Conservation (phyloP, 2,329 filamentous ascomycete species). For the Penicillium sp. region DNA sequence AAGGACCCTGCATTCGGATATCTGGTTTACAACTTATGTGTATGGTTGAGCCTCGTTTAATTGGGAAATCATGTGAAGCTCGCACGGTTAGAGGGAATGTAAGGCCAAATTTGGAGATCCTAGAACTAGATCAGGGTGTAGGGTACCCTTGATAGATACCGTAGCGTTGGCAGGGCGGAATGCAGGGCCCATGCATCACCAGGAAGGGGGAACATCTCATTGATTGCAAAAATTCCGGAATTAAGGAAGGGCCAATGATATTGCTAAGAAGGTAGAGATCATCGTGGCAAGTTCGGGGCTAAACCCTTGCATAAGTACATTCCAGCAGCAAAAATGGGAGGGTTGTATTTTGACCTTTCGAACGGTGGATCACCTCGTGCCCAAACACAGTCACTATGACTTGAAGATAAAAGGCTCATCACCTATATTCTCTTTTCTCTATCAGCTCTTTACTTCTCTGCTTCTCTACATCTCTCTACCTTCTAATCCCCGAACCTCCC, state of each 20-base stretch:
- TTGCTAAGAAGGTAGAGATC: neutral
- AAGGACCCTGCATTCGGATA: neutral
- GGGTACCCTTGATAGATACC: slow-evolving; percentile 15
- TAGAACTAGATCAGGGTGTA: neutral
- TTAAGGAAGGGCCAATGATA: slow-evolving; percentile 10
- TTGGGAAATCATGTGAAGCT: neutral
- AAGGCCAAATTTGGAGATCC: neutral
- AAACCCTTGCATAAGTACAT: slow-evolving; percentile 20
- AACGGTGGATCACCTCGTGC: neutral
- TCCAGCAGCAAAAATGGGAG: slow-evolving; percentile 15
- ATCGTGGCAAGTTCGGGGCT: neutral
- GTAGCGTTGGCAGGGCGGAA: slow-evolving; percentile 12
- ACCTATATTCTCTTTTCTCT: neutral
- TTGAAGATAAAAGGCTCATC: slow-evolving; percentile 22
- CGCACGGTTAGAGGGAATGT: neutral
- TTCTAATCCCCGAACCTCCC: slow-evolving; percentile 6
- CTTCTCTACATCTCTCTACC: slow-evolving; percentile 5
- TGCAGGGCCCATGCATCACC: slow-evolving; percentile 13
- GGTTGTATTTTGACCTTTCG: slow-evolving; percentile 13
- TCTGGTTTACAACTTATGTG: neutral
- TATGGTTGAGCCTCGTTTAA: neutral
- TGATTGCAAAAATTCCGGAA: slow-evolving; percentile 14
- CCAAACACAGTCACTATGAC: slow-evolving; percentile 7
- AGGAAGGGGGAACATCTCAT: slow-evolving; percentile 14
- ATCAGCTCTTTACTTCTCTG: slow-evolving; percentile 5